These are phyloP conservation scores for Chytriomyces sp. DNA, from an alignment of 192 early-diverging fungal species.

Conservation along the genomic window DNA sequence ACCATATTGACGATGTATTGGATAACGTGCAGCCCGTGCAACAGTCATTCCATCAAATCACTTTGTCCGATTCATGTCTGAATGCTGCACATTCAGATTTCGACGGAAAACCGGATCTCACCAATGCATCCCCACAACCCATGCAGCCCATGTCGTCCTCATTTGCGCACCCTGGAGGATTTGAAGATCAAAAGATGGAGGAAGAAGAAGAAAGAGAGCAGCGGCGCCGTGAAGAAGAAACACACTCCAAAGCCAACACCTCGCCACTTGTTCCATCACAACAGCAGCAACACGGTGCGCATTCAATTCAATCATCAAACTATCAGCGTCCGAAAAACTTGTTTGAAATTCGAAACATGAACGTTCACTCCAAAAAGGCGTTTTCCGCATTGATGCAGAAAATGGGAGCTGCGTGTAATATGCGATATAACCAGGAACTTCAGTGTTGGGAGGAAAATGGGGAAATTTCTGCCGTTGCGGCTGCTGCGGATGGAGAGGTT, in stretches of 20 bases:
- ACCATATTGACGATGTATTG: slow-evolving; percentile 11
- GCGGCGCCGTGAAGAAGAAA: not conserved
- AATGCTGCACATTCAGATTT: not conserved
- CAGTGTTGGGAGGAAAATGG: slow-evolving; percentile 37
- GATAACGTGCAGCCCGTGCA: not conserved
- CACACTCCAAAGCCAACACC: not conserved
- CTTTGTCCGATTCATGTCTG: too few species aligned
- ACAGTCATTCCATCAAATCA: too few species aligned
- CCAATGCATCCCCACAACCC: not conserved
- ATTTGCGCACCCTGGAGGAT: not conserved
- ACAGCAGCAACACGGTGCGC: not conserved
- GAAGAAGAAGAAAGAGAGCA: not conserved
- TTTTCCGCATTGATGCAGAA: slow-evolving; percentile 37
- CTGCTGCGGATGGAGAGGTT: not conserved
- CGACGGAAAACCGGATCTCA: not conserved
- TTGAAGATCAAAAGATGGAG: not conserved
- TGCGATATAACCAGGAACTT: slow-evolving; percentile 38
- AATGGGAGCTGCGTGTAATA: slow-evolving; percentile 39
- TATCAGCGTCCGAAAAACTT: slow-evolving; percentile 5
- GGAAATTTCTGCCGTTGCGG: not conserved
- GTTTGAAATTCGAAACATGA: slow-evolving; percentile 28
- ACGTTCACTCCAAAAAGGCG: not conserved
- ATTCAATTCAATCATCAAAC: not conserved
- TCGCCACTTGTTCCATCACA: not conserved
- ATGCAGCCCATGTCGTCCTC: not conserved